Evolutionary conservation across 2,329 filamentous ascomycete genomes (phyloP), one percentile per base, ranked within the genome.

Genomic region (Penicillium sp.): DNA sequence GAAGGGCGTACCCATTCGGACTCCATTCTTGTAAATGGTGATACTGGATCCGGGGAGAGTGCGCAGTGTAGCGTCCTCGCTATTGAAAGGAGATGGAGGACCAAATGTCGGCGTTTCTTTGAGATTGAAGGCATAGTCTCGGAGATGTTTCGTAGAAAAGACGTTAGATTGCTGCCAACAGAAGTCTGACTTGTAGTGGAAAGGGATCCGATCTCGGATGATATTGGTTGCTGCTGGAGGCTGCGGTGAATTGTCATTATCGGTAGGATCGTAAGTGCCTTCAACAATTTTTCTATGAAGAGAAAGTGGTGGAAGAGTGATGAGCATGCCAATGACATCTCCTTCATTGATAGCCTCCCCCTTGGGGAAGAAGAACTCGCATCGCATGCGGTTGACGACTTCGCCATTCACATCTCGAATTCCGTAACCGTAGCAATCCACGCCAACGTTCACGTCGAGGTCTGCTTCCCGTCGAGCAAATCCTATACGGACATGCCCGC

Each of bases 361-460:
- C 1, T 86, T 80, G 0, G 84, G 84, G 55, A 91, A 91, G 70
- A 95, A 92, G 58, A 91, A 87, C 64, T 89, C 89, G n/a, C 91
- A 90, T 41, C 92, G 84, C 55, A 91, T 96, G 76, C 93, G 89
- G 74, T 93, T 89, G 45, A 95, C 88, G 54, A 92, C 92, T 68
- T 97, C 90, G 16, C 93, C 93, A 28, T 86, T 81, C 19, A 91
- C 85, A 64, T 99, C 93, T 36, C 91, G 87, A 49, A 97, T 82
- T 38, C 88, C 92, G 67, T 97, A 97, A 65, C 91, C 95, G 72
- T 97, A 96, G 35, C 89, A 97, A 3, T 95, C 95, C 66, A 97
- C 81, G 7, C 93, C 87, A 19, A 97, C 85, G 64, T 77, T 75
- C 33, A 75, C 75, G 50, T 76, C 73, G 11, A 71, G 63, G 49